These are phyloP conservation scores for Spizellomyces sp. DNA, from an alignment of 192 early-diverging fungal species.

Conservation along the genomic window DNA sequence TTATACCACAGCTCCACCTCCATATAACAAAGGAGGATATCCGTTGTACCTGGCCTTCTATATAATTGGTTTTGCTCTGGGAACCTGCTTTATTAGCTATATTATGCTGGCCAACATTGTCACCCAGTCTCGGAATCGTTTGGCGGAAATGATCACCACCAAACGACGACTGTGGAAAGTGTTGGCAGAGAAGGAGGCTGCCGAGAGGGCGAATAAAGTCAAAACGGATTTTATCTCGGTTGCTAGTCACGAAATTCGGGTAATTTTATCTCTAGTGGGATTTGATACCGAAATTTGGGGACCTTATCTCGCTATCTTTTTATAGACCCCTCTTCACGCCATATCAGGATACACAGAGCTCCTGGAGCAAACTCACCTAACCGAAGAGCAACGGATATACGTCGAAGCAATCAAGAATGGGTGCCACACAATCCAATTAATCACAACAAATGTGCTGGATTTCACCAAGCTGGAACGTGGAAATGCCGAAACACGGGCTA, in stretches of 20 bases:
- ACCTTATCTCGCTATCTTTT: too few species aligned
- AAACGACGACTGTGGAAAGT: slow-evolving; percentile 17
- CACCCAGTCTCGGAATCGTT: slow-evolving; percentile 11
- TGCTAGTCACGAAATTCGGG: slow-evolving; percentile 10
- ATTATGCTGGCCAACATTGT: slow-evolving; percentile 11
- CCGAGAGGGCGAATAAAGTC: slow-evolving; percentile 1
- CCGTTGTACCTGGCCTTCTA: slow-evolving; percentile 4
- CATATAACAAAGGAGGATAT: slow-evolving; percentile 14
- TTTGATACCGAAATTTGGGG: too few species aligned
- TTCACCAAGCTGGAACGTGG: slow-evolving; percentile 23
- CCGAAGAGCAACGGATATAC: slow-evolving; percentile 2
- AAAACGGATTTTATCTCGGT: slow-evolving; percentile 15
- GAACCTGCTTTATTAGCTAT: slow-evolving; percentile 12
- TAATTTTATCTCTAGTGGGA: not conserved
- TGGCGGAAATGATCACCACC: slow-evolving; percentile 12
- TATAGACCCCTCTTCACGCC: slow-evolving; percentile 11
- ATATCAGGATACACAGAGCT: slow-evolving; percentile 22
- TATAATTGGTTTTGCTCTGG: not conserved
- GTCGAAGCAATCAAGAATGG: slow-evolving; percentile 12
- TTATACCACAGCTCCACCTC: slow-evolving; percentile 7
- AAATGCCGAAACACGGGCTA: slow-evolving; percentile 3
- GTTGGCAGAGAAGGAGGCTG: slow-evolving; percentile 23
- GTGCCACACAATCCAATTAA: slow-evolving; percentile 21
- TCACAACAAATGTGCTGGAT: slow-evolving; percentile 24
- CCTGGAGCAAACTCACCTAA: slow-evolving; percentile 8